phyloP scores from a whole-genome alignment of 805 yeast genomes.

The Blastobotrys attinorum region DNA sequence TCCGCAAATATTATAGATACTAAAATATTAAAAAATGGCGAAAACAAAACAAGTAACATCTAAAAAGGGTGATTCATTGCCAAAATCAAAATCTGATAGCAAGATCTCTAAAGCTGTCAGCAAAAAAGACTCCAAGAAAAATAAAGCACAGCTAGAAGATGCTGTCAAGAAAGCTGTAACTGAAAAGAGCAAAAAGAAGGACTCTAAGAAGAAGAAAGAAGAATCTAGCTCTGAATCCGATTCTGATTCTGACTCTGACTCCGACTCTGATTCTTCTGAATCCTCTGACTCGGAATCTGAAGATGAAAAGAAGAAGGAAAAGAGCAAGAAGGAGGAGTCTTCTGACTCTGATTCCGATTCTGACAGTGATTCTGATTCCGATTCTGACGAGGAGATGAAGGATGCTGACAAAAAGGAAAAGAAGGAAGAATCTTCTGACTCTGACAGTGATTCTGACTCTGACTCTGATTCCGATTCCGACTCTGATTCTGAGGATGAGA shows the following conservation, averaged over 20 bases:
- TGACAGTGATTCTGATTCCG: conserved; percentile 18
- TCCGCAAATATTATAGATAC: background rate
- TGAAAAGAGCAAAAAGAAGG: conserved; percentile 9
- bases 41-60: conserved; percentile 8
- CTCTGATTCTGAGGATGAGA: conserved; percentile 5
- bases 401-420: conserved; percentile 30
- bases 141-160: conserved; percentile 11
- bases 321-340: conserved; percentile 27
- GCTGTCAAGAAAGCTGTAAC: conserved; percentile 10
- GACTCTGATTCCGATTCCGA: conserved; percentile 27
- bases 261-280: conserved; percentile 14
- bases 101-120: conserved; percentile 1
- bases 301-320: conserved; percentile 15
- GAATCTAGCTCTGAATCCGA: conserved; percentile 21
- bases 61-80: conserved; percentile 6
- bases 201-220: conserved; percentile 8
- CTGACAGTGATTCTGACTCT: conserved; percentile 22
- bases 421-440: conserved; percentile 40
- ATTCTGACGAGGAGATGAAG: conserved; percentile 21
- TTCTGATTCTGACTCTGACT: conserved; percentile 14
- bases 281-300: conserved; percentile 6
- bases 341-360: conserved; percentile 24
- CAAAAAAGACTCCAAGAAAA: background rate
- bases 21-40: conserved; percentile 13
- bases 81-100: conserved; percentile 11